Base-by-base conservation (phyloP, 176 grass and related monocot species). In the Rhipidocladum racemiflorum region DNA sequence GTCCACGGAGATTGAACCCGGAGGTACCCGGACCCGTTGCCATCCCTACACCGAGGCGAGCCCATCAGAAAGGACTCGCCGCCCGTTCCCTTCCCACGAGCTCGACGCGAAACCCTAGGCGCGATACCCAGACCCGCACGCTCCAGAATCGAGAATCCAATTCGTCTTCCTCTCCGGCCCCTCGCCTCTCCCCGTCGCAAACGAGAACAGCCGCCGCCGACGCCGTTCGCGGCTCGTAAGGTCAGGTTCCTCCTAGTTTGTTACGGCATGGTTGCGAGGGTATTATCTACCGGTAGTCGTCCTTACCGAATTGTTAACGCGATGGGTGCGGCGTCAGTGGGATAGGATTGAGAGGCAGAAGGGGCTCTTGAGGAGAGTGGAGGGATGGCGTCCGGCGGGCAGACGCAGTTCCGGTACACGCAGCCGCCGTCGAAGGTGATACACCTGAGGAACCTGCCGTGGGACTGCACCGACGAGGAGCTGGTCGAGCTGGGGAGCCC, bases 341-440 rank as follows among this genome's bases (percentile, higher is more conserved):
- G 65, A 54, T 55, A 64, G 16, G 77, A 56, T 65, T 69, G 54
- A 18, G 39, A 24, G 32, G 66, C 20, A 35, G 27, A 14, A 81
- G 38, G 38, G 7, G 25, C 23, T 24, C 61, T 61, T 18, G 14
- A 16, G 20, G 68, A 51, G 40, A 60, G 59, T 17, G 61, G 32
- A 68, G 56, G 76, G 81, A 97, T 94, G 92, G 81, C 95, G 61
- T 97, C 94, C 54, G 50, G 83, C 65, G 69, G 84, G 92, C 90
- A 94, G 70, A 75, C 71, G 53, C 92, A 97, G 88, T 97, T 97
- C 83, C 88, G 90, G 78, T 92, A 92, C 83, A 91, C 95, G 23
- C 90, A 97, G 74, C 89, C 92, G 68, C 92, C 92, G 3, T 97
- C 95, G 10, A 97, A 94, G 84, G 95, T 97, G 79, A 85, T 97